Conservation (phyloP, 257 asterid genomes). For the Fraxinus excelsior region DNA sequence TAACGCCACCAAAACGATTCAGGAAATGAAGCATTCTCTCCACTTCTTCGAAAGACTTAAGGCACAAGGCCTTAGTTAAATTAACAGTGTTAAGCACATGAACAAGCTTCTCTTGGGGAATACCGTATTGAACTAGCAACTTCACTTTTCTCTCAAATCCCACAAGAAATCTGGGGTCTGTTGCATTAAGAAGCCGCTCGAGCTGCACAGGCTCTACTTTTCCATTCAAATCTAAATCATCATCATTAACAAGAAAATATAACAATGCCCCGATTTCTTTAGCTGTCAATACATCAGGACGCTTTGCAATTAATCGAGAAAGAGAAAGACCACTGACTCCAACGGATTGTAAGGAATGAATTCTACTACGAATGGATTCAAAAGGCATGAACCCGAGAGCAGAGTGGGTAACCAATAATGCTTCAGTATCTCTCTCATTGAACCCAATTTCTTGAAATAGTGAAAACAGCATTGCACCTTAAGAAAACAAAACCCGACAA, state of each 20-base stretch:
- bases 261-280: slow-evolving; percentile 45
- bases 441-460: slow-evolving; percentile 71
- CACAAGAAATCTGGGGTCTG: slow-evolving; percentile 47
- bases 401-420: slow-evolving; percentile 45
- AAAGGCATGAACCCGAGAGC: slow-evolving; percentile 45
- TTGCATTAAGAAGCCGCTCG: slow-evolving; percentile 53
- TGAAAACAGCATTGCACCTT: slow-evolving; percentile 51
- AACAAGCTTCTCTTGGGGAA: slow-evolving; percentile 59
- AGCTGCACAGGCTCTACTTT: slow-evolving; percentile 55
- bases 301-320: slow-evolving; percentile 51
- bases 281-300: slow-evolving; percentile 63
- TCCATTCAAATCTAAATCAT: slow-evolving; percentile 49
- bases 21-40: slow-evolving; percentile 64
- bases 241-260: slow-evolving; percentile 33
- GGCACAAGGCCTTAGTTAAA: slow-evolving; percentile 64
- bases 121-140: slow-evolving; percentile 54
- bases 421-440: slow-evolving; percentile 56
- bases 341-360: slow-evolving; percentile 49
- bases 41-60: slow-evolving; percentile 57
- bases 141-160: slow-evolving; percentile 70
- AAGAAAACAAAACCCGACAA: slow-evolving; percentile 10
- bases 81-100: slow-evolving; percentile 70
- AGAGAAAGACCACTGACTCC: slow-evolving; percentile 58
- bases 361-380: slow-evolving; percentile 50
- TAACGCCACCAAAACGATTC: slow-evolving; percentile 65